phyloP scores from a whole-genome alignment of 805 yeast species.

The Phaffomyces opuntiae region DNA sequence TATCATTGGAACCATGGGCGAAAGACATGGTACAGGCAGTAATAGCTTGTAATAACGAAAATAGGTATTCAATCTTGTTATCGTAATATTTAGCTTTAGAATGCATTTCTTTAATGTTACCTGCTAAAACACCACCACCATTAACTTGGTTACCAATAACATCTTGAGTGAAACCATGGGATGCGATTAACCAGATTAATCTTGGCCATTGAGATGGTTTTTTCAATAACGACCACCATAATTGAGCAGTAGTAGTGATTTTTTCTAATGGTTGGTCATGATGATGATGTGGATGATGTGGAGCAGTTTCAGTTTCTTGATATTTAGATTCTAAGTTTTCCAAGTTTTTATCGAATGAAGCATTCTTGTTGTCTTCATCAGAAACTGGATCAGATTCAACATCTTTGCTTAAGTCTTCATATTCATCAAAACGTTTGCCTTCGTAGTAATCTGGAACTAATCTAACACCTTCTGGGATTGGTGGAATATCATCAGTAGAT shows the following conservation, averaged over 20 bases:
- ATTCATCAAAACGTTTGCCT: constrained; percentile 41
- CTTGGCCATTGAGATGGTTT: constrained; percentile 50
- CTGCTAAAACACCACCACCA: constrained; percentile 33
- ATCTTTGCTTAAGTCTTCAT: constrained; percentile 3
- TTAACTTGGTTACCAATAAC: constrained; percentile 43
- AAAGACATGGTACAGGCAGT: constrained; percentile 78
- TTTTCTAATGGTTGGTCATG: constrained; percentile 17
- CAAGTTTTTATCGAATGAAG: constrained; percentile 17
- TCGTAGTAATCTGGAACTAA: constrained; percentile 58
- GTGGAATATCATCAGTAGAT: constrained; percentile 53
- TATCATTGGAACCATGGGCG: constrained; percentile 79
- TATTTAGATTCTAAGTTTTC: constrained; percentile 17
- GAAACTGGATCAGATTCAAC: constrained; percentile 13
- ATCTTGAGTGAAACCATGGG: constrained; percentile 62
- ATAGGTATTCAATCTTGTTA: constrained; percentile 61
- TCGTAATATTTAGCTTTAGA: constrained; percentile 57
- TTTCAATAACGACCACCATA: constrained; percentile 32
- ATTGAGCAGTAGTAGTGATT: constrained; percentile 29
- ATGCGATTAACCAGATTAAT: constrained; percentile 39
- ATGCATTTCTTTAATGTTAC: constrained; percentile 45
- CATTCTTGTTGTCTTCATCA: constrained; percentile 17
- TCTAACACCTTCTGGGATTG: constrained; percentile 52
- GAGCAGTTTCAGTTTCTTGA: constrained; percentile 1
- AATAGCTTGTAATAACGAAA: constrained; percentile 59
- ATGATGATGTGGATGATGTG: background rate